Conservation (phyloP, 208 protist genomes). For the Crithidia expoeki region DNA sequence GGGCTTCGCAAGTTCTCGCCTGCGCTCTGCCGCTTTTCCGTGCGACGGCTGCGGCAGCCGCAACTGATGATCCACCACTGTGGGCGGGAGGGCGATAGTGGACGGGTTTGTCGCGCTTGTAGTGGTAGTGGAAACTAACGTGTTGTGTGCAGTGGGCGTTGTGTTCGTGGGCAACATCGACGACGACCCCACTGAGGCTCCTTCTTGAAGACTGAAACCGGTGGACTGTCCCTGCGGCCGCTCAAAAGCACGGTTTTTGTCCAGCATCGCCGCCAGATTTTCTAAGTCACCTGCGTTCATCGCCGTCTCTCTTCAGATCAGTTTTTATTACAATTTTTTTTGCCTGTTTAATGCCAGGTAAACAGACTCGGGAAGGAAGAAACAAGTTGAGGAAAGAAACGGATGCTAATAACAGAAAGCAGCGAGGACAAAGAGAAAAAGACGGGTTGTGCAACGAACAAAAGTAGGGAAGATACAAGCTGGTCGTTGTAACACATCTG, state of each 20-base stretch:
- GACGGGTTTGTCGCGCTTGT: conserved; percentile 30
- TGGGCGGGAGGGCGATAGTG: conserved; percentile 70
- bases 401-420: no score
- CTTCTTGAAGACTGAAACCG: conserved; percentile 71
- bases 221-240: conserved; percentile 66
- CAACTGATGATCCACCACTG: conserved; percentile 78
- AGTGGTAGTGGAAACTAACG: not conserved
- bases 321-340: not conserved
- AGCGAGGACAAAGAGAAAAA: no score
- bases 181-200: not conserved
- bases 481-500: no score
- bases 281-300: conserved; percentile 62
- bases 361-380: not conserved
- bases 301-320: not conserved
- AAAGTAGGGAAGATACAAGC: no score
- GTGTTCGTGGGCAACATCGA: not conserved
- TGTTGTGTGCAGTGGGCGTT: not conserved
- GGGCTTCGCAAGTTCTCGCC: conserved; percentile 25
- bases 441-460: no score
- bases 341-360: not conserved
- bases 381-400: no score
- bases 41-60: conserved; percentile 71
- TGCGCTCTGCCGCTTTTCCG: conserved; percentile 45
- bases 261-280: conserved; percentile 68
- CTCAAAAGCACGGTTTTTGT: conserved; percentile 71